Evolutionary conservation across 2,329 filamentous ascomycete genomes (phyloP).

Genomic region (Furcasterigmium furcatum): DNA sequence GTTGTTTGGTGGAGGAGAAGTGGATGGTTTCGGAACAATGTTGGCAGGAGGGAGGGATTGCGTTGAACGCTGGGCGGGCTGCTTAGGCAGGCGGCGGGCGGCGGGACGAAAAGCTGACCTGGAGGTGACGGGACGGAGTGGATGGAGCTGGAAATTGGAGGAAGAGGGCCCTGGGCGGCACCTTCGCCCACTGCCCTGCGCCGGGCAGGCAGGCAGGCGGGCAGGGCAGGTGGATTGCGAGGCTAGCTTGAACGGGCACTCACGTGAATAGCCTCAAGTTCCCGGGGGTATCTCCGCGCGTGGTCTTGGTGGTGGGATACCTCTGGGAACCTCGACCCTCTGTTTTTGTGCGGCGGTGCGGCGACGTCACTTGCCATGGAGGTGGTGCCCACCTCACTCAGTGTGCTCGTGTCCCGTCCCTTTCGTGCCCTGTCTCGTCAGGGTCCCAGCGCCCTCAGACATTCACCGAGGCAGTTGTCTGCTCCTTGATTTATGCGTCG

Average conservation of each 20-base stretch:
- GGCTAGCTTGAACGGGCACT: slow-evolving; percentile 3
- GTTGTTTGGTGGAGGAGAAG: slow-evolving; percentile 7
- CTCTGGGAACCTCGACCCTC: background rate
- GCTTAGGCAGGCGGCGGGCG: background rate
- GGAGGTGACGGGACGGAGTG: slow-evolving; percentile 2
- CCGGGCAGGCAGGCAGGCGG: background rate
- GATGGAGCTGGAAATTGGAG: slow-evolving; percentile 6
- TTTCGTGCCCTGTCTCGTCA: background rate
- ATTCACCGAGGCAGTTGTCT: background rate
- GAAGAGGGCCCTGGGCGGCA: background rate
- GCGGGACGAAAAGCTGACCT: slow-evolving; percentile 3
- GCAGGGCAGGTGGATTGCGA: background rate
- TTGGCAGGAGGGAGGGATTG: slow-evolving; percentile 6
- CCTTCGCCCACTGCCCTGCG: background rate
- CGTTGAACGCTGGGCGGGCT: slow-evolving; percentile 4
- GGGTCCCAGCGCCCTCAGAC: background rate
- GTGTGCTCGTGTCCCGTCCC: no score
- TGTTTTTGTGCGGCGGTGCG: background rate
- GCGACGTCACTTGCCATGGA: background rate
- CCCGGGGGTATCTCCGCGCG: background rate
- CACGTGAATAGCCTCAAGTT: background rate
- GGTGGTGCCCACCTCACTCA: background rate
- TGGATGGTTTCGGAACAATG: slow-evolving; percentile 5
- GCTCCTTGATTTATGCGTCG: background rate
- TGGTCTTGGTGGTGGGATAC: background rate